Base-by-base conservation (phyloP, 2,329 filamentous ascomycete species). In the Helminthosporium solani region DNA sequence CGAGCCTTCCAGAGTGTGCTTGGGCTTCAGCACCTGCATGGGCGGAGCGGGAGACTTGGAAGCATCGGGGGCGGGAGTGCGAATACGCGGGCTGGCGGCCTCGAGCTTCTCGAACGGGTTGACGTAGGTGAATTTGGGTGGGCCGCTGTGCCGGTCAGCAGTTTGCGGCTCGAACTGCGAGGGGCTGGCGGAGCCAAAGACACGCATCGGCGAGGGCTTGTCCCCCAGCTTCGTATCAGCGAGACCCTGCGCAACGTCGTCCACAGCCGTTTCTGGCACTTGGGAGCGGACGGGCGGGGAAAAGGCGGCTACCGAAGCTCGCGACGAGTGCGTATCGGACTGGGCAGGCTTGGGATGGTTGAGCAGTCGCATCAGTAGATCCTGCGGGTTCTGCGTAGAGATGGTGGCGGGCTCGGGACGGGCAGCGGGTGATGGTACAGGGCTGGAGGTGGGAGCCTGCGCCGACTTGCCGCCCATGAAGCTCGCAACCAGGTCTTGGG, bases 341-440 rank as follows among this genome's bases (percentile, higher is more conserved):
- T 59, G 68, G 44, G 68, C 51, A 2, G 70, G 70, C 56, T 73
- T 90, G 42, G 87, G 84, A 39, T 87, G 85, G 63, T 90, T 94
- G 53, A 99, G 80, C 47, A 97, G 78, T 59, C 89, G 87, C 52
- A 97, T 82, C 38, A 99, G 78, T 64, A 94, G 88, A 53, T 92
- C 85, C 70, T 95, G 88, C 3, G 90, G 88, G 67, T 90, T 86
- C 37, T 83, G 78, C 37, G 67, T 53, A 30, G 68, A 54, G 15
- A 57, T 56, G 12, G 63, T 54, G 30, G 62, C 50, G n/a, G 60
- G 48, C 46, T 67, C 57, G 16, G 61, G 56, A 41, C 59, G 63
- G 37, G 58, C 58, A 25, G 50, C 49, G 20, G 56, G 48, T 25
- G 65, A 55, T 25, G 28, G 28, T 23, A 60, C 66, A 47, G 50